Conservation (phyloP, 306 rosid genomes). For the Rosa multiflora region DNA sequence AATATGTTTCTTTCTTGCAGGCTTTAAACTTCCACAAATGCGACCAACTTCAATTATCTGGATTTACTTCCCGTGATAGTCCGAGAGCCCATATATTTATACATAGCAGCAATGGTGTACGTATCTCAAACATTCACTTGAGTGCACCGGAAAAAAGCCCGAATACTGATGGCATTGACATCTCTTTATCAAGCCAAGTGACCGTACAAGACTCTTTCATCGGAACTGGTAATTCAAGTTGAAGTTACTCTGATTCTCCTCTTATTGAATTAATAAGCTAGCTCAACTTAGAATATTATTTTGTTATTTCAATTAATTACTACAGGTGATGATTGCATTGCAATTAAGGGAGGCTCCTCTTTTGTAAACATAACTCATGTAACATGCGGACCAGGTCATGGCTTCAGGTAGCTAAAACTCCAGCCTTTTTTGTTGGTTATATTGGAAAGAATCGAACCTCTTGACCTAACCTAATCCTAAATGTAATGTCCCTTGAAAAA, state of each 20-base stretch:
- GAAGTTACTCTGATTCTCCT: neutral
- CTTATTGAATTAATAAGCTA: neutral
- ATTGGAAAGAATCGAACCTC: no score
- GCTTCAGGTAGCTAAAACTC: slow-evolving; percentile 17
- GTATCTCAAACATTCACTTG: slow-evolving; percentile 6
- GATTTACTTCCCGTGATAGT: neutral
- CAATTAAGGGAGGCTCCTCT: slow-evolving; percentile 15
- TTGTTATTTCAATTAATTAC: neutral
- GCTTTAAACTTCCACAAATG: neutral
- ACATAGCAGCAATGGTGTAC: neutral
- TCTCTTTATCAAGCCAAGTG: slow-evolving; percentile 4
- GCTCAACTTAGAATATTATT: neutral
- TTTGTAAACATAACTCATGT: neutral
- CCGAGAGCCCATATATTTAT: slow-evolving; percentile 14
- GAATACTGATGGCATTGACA: slow-evolving; percentile 20
- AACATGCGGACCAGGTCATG: slow-evolving; percentile 27
- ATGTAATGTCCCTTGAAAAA: neutral
- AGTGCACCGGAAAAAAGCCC: slow-evolving; percentile 14
- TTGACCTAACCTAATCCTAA: neutral
- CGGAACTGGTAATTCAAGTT: slow-evolving; percentile 10
- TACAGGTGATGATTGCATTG: slow-evolving; percentile 26
- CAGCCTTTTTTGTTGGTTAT: neutral
- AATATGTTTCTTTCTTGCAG: neutral
- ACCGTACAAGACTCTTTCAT: neutral
- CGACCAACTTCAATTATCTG: neutral